phyloP scores from a whole-genome alignment of 2,329 filamentous ascomycete species.

The Raffaelea albimanens region DNA sequence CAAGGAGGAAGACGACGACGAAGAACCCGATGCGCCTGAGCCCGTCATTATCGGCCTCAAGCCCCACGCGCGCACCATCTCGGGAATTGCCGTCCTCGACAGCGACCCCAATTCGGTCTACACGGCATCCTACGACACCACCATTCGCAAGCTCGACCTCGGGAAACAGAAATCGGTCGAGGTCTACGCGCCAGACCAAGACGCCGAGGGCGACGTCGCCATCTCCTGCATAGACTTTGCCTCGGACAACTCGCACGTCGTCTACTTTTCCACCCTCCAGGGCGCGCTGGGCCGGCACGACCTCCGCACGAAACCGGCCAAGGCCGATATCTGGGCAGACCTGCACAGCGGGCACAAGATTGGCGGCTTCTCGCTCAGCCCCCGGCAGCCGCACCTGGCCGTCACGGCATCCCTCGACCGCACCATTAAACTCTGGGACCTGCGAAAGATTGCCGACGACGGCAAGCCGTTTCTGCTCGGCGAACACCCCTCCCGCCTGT shows the following conservation, averaged over 20 bases:
- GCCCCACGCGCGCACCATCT: conserved; percentile 80
- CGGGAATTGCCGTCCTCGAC: conserved; percentile 69
- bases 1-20: conserved; percentile 46
- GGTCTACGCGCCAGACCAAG: conserved; percentile 61
- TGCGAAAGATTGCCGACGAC: conserved; percentile 56
- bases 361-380: conserved; percentile 82
- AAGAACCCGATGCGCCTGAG: conserved; percentile 55
- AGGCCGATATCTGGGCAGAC: conserved; percentile 53
- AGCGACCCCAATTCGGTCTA: conserved; percentile 67
- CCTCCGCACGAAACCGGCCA: conserved; percentile 45
- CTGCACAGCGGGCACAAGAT: conserved; percentile 82
- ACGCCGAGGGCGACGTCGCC: conserved; percentile 54
- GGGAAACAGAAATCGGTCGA: conserved; percentile 71
- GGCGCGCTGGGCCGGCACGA: conserved; percentile 78
- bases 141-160: conserved; percentile 78
- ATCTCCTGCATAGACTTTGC: conserved; percentile 80
- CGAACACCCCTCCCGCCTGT: conserved; percentile 72
- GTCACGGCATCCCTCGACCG: conserved; percentile 87
- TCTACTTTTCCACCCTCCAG: conserved; percentile 82
- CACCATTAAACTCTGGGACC: conserved; percentile 85
- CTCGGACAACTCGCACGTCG: conserved; percentile 55
- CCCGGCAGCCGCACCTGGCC: conserved; percentile 68
- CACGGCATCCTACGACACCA: conserved; percentile 86
- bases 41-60: conserved; percentile 86
- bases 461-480: conserved; percentile 61